Evolutionary conservation across 371 early-diverging fungal species (phyloP).

Genomic region (Nematocida minor): DNA sequence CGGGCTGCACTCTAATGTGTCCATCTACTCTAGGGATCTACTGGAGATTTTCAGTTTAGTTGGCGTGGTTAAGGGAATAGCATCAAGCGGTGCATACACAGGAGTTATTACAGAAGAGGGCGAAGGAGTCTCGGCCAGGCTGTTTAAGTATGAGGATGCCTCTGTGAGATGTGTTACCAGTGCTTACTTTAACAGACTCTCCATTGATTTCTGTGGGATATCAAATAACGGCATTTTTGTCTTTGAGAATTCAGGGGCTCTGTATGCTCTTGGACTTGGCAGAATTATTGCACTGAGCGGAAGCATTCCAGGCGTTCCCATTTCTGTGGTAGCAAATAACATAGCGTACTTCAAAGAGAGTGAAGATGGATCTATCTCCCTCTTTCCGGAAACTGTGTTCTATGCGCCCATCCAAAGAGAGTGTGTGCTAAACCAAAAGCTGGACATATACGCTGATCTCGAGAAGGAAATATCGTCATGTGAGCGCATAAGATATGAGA

Average conservation of each 20-base stretch:
- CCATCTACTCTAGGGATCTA: background rate
- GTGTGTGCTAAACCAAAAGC: background rate
- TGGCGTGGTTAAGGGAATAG: background rate
- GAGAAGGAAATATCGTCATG: background rate
- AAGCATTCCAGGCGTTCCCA: background rate
- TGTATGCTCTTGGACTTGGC: background rate
- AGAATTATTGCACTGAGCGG: background rate
- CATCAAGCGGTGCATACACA: conserved; percentile 13
- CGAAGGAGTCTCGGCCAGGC: background rate
- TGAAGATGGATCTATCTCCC: background rate
- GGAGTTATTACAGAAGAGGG: background rate
- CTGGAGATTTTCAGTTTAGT: conserved; percentile 1
- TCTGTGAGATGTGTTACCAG: background rate
- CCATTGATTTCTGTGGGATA: conserved; percentile 15
- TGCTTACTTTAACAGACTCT: background rate
- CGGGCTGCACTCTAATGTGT: background rate
- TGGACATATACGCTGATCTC: background rate
- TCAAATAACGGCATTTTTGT: background rate
- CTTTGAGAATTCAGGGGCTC: background rate
- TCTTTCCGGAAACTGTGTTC: background rate
- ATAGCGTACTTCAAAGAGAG: background rate
- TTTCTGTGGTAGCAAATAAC: background rate
- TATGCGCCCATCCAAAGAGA: background rate
- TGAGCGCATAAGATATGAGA: too few species aligned
- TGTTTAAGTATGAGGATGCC: background rate